Percentiles rank a stretch among this genome's conserved stretches.
These are phyloP conservation scores for Tremella fuciformis DNA, from an alignment of 768 basidiomycete genomes.

Conservation along the genomic window DNA sequence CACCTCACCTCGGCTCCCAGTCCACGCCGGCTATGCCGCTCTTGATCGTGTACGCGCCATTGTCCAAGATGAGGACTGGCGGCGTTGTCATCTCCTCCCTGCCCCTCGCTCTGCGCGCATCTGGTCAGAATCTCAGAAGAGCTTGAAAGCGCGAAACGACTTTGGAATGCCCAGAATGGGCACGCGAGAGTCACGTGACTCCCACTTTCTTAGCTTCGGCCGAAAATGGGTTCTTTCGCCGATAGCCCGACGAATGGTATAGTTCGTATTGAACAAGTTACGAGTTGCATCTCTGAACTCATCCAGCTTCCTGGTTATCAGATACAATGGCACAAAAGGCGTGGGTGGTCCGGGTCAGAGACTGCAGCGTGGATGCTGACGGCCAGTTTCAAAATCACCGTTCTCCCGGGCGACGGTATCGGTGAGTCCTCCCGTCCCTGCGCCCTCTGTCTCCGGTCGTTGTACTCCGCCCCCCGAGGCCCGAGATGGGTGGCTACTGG, in stretches of 20 bases:
- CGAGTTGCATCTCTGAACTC: conserved; percentile 3
- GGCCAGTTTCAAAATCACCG: conserved; percentile 75
- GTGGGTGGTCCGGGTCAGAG: conserved; percentile 19
- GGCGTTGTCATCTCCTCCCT: conserved; percentile 20
- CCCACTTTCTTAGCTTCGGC: not conserved
- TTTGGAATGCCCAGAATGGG: not conserved
- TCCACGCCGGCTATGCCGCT: conserved; percentile 59
- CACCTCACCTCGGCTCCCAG: conserved; percentile 28
- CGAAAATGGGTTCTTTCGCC: not conserved
- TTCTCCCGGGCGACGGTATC: conserved; percentile 96
- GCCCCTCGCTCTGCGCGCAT: too few relatives aligned
- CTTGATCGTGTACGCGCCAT: conserved; percentile 81
- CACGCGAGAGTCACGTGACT: not conserved
- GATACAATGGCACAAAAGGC: conserved; percentile 30
- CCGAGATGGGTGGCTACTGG: too few relatives aligned
- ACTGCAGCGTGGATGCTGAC: conserved; percentile 8
- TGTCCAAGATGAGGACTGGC: conserved; percentile 72
- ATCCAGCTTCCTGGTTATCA: not conserved
- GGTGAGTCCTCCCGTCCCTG: conserved; percentile 57
- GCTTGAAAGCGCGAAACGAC: not conserved
- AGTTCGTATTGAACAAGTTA: not conserved
- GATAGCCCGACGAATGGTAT: not conserved
- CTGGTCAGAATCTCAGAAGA: too few relatives aligned
- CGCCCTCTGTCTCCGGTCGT: conserved; percentile 2
- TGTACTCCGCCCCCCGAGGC: too few relatives aligned